These are phyloP conservation scores for Candida odintsovae DNA, from an alignment of 805 yeast genomes.

Conservation along the genomic window DNA sequence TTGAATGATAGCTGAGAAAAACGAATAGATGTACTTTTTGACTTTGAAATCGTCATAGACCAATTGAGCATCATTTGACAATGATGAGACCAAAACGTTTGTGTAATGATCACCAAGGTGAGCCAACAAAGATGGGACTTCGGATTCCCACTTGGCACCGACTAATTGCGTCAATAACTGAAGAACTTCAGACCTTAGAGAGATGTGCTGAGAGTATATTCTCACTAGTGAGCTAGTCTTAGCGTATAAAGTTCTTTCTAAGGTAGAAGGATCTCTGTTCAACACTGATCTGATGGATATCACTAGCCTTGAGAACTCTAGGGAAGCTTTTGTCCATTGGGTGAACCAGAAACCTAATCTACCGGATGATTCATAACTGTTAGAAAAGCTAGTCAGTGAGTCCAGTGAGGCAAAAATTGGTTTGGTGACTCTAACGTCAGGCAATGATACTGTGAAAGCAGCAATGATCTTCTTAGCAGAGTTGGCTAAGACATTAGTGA, in stretches of 20 bases:
- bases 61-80: constrained; percentile 56
- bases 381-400: constrained; percentile 32
- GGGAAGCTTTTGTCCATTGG: constrained; percentile 43
- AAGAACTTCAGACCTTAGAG: constrained; percentile 46
- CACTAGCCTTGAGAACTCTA: constrained; percentile 52
- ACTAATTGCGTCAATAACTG: constrained; percentile 54
- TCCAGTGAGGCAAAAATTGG: constrained; percentile 51
- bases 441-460: constrained; percentile 49
- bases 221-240: constrained; percentile 52
- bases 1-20: constrained; percentile 61
- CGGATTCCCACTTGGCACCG: constrained; percentile 47
- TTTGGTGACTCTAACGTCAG: constrained; percentile 45
- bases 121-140: constrained; percentile 75
- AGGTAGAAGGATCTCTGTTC: constrained; percentile 49
- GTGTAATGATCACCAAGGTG: constrained; percentile 69
- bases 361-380: constrained; percentile 35
- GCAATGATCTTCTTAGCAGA: constrained; percentile 47
- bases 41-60: constrained; percentile 47
- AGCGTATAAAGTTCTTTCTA: constrained; percentile 57
- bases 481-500: constrained; percentile 44
- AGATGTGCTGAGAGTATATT: constrained; percentile 45
- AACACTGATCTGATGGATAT: constrained; percentile 49
- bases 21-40: constrained; percentile 52
- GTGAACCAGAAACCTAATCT: constrained; percentile 41
- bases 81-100: constrained; percentile 48